phyloP scores from a whole-genome alignment of 129 eudicot genomes.

The Saussurea involucrata region DNA sequence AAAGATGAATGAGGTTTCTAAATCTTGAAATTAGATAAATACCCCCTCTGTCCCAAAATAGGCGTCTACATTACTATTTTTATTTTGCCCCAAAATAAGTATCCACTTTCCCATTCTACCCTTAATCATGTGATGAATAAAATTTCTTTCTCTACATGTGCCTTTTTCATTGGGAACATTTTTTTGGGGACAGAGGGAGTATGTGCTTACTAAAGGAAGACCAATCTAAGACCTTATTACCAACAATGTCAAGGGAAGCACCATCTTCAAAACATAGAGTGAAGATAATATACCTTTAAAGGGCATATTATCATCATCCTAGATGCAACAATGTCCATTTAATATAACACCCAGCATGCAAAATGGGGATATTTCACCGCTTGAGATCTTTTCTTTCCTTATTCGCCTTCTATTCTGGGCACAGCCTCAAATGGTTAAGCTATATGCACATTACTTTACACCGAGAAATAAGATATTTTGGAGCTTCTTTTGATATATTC shows the following conservation, averaged over 20 bases:
- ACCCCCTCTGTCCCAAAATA: too few species aligned
- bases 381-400: background rate
- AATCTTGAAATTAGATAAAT: constrained; percentile 3
- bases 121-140: too few species aligned
- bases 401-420: background rate
- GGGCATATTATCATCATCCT: background rate
- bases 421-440: constrained; percentile 5
- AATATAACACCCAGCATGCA: background rate
- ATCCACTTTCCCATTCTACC: too few species aligned
- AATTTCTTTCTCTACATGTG: too few species aligned
- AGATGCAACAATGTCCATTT: background rate
- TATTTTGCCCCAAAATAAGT: too few species aligned
- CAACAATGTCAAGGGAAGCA: background rate
- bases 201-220: background rate
- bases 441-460: constrained; percentile 2
- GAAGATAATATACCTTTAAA: background rate
- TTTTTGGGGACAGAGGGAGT: too few species aligned
- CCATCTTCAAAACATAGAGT: background rate
- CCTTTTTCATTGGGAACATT: too few species aligned
- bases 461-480: background rate
- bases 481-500: background rate
- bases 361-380: background rate
- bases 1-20: background rate
- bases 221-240: background rate
- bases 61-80: too few species aligned